Base-by-base conservation (phyloP, 495 filamentous ascomycete species). In the Daldinia caldariorum region DNA sequence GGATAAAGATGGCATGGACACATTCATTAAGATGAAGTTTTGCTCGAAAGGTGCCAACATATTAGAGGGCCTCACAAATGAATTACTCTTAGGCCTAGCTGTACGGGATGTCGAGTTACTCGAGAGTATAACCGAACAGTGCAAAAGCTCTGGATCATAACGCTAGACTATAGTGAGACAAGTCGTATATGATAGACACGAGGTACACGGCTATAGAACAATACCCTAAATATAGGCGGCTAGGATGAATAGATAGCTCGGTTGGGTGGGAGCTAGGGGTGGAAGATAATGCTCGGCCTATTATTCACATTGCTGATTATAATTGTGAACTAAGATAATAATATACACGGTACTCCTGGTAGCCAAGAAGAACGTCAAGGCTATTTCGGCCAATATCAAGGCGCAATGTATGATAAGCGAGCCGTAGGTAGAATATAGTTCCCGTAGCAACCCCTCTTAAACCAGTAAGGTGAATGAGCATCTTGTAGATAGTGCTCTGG, bases 71-170 rank as follows among this genome's bases (percentile, higher is more conserved):
- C 60, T 72, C 4, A 53, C 63, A 4, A 66, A 64, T 34, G 74
- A 76, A 22, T 34, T 76, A 7, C 57, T 76, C 1, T 51, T 76
- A 10, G 72, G 67, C 7, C 51, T 72, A 59, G 57, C 66, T 0
- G n/a, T 58, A 6, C 47, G 14, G 13, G 63, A 72, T n/a, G 49
- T 60, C 20, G 47, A 56, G 12, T 35, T 74, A 4, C 63, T 68
- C 4, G 54, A 70, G 55, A 51, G 61, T 29, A 54, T 70, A 9
- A 12, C 18, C 14, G 47, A 43, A 63, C 65, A 13, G 34, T 73
- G 60, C 43, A 61, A 63, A 41, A 53, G 38, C 49, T 32, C 49
- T 32, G n/a, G 13, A 1, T 32, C 43, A 47, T 8, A 22, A 18
- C 3, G 43, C 9, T 13, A 32, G 13, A 22, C 13, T 32, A 32